Base-by-base conservation (phyloP, 352 stramenopile species). In the Pythium dissimile region DNA sequence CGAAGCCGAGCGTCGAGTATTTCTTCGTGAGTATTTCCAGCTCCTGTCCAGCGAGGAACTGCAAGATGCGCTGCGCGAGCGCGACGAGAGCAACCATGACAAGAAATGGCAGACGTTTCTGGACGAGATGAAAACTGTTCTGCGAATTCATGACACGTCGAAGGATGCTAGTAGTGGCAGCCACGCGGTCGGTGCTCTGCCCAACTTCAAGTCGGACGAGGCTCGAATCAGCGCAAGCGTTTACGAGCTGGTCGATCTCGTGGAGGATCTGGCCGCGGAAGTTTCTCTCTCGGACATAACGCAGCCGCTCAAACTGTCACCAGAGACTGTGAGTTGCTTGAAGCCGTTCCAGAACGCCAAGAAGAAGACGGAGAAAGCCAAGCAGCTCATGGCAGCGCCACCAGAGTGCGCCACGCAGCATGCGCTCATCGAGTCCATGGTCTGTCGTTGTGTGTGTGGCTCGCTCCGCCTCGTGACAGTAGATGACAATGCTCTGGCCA, bases 1-100 rank as follows among this genome's bases (percentile, higher is more conserved):
- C 3, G 67, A 73, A 21, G 67, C 66, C 27, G 66, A 86, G 16
- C 60, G 75, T 35, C 60, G 70, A 10, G 13, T 45, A 10, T 89
- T 89, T 27, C 55, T 88, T 23, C 67, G 65, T 21, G 75, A 89
- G 39, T 89, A 80, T 31, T 81, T 88, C n/a, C 66, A 75, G 23
- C 70, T 83, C 26, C 63, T 89, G 12, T 64, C 62, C 0, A 65
- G 52, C 1, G 64, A 64, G 5, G 80, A 89, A 23, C 68, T 89
- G 18, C 77, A 88, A 42, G 68, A 82, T 39, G 68, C 67, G 18
- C 50, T 89, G 15, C 64, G 67, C 5, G 58, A 69, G 38, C 67
- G 77, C 0, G 80, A 88, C 53, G 80, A 86, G 23, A 48, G 48
- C 20, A 88, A 88, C 44, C 69, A 83, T 16, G 72, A 83, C 27